Conservation (phyloP, 192 early-diverging fungal genomes). For the Coemansia sp. region DNA sequence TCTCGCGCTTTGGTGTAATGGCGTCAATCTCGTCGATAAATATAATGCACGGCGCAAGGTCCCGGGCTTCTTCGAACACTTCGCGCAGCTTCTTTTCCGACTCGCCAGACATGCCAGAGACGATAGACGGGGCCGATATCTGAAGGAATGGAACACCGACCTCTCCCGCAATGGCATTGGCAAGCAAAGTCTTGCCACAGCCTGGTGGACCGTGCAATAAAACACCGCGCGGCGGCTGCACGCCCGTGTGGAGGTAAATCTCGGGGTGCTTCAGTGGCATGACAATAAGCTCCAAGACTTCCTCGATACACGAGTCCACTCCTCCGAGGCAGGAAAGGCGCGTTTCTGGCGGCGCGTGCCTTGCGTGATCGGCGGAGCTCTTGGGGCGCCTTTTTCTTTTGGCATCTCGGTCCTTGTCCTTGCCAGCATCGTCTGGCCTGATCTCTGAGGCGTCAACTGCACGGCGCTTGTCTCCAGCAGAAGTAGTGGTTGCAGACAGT, state of each 20-base stretch:
- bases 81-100: constrained; percentile 98
- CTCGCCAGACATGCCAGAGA: constrained; percentile 98
- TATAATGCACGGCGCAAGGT: constrained; percentile 83
- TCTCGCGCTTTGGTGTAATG: constrained; percentile 81
- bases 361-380: constrained; percentile 11
- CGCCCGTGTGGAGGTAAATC: constrained; percentile 88
- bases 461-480: constrained; percentile 8
- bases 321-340: constrained; percentile 85
- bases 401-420: constrained; percentile 10
- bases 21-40: constrained; percentile 99
- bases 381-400: constrained; percentile 25
- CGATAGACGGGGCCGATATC: constrained; percentile 92
- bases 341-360: constrained; percentile 55
- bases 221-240: constrained; percentile 92
- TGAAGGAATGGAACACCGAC: constrained; percentile 87
- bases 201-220: constrained; percentile 96
- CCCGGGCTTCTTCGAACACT: constrained; percentile 94
- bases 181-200: constrained; percentile 94
- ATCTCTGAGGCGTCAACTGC: neutral
- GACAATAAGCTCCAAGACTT: constrained; percentile 87
- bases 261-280: constrained; percentile 95
- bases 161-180: constrained; percentile 97
- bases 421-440: neutral
- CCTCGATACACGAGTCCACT: constrained; percentile 86
- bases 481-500: neutral